Evolutionary conservation across 768 basidiomycete genomes (phyloP).

Genomic region (Pisolithus orientalis): DNA sequence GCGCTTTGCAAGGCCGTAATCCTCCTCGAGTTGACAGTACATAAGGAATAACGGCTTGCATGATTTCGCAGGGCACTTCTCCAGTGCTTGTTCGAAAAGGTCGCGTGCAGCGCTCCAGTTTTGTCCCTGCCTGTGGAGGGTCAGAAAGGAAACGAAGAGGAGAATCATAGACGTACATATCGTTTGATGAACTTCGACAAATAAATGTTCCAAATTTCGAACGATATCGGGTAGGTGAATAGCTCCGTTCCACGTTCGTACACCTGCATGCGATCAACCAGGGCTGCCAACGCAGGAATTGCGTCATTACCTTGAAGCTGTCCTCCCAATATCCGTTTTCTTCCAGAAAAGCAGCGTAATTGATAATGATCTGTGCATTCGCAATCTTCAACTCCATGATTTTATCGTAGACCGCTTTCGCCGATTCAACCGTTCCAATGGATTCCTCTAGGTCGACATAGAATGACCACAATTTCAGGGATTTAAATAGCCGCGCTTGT

Average conservation of each 20-base stretch:
- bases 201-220: slow-evolving; percentile 99
- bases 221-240: slow-evolving; percentile 96
- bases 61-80: slow-evolving; percentile 91
- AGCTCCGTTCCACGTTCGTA: slow-evolving; percentile 97
- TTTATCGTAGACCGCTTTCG: slow-evolving; percentile 93
- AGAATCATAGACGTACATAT: slow-evolving; percentile 55
- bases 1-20: slow-evolving; percentile 89
- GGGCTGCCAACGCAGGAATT: background rate
- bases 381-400: slow-evolving; percentile 95
- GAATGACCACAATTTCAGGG: slow-evolving; percentile 97
- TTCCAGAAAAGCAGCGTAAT: slow-evolving; percentile 94
- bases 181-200: slow-evolving; percentile 94
- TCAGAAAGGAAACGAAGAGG: background rate
- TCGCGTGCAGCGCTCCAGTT: slow-evolving; percentile 95
- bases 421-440: slow-evolving; percentile 86
- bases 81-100: slow-evolving; percentile 94
- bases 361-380: slow-evolving; percentile 95
- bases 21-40: slow-evolving; percentile 95
- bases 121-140: slow-evolving; percentile 69
- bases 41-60: slow-evolving; percentile 94
- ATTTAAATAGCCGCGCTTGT: slow-evolving; percentile 92
- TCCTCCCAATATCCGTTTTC: slow-evolving; percentile 99
- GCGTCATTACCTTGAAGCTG: slow-evolving; percentile 76
- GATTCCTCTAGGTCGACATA: slow-evolving; percentile 98
- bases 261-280: slow-evolving; percentile 42